These are phyloP conservation scores for Protoeuglena noctilucae DNA, from an alignment of 139 green algal species.

Conservation along the genomic window DNA sequence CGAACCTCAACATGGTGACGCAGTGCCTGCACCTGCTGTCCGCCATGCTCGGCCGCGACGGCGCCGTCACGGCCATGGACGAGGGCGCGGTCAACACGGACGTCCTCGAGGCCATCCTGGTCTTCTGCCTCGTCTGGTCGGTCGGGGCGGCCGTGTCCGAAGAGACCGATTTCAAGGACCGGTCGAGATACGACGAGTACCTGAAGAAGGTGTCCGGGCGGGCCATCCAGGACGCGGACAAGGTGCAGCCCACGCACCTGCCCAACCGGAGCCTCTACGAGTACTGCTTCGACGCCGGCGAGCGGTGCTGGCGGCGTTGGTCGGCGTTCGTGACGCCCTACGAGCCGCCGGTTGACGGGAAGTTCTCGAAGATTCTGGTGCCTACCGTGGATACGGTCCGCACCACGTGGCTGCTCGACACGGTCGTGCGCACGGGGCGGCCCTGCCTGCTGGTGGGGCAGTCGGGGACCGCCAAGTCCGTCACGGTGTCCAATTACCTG, in stretches of 20 bases:
- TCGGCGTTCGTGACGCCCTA: conserved; percentile 38
- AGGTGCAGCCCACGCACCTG: conserved; percentile 36
- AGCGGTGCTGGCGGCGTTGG: conserved; percentile 52
- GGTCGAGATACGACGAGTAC: conserved; percentile 53
- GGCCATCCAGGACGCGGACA: conserved; percentile 36
- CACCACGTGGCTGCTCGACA: conserved; percentile 40
- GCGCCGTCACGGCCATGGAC: conserved; percentile 24
- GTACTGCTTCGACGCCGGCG: conserved; percentile 54
- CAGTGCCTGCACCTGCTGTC: conserved; percentile 64
- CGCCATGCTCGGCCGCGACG: conserved; percentile 21
- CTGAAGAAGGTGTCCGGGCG: conserved; percentile 44
- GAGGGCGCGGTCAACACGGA: conserved; percentile 10
- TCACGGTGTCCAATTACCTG: conserved; percentile 54
- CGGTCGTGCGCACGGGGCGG: conserved; percentile 22
- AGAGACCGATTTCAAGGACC: conserved; percentile 28
- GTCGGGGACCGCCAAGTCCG: conserved; percentile 56
- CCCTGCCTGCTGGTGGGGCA: conserved; percentile 60
- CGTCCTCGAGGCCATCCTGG: conserved; percentile 50
- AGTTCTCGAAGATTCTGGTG: conserved; percentile 70
- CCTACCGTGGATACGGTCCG: conserved; percentile 64
- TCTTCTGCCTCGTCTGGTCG: conserved; percentile 60
- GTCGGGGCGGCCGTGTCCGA: conserved; percentile 42
- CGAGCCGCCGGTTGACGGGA: conserved; percentile 29
- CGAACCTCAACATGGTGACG: conserved; percentile 62
- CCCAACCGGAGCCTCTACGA: conserved; percentile 57